Base-by-base conservation (phyloP, 1,284 basidiomycete genomes). In the Melampsora larici-populina region DNA sequence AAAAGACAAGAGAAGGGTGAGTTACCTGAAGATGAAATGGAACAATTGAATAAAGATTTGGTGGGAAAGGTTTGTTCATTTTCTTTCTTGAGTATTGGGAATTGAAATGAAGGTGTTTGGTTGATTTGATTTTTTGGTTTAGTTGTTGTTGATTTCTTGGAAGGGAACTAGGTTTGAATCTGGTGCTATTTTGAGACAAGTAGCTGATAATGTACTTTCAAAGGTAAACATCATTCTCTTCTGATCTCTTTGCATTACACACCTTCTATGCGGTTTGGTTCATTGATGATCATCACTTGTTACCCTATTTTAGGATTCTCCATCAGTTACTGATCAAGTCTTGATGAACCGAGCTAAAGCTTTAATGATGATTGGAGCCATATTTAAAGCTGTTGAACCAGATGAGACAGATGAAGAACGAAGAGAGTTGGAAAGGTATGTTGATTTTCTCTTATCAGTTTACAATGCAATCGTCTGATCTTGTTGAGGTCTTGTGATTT, bases 91-190 rank as follows among this genome's bases (percentile, higher is more conserved):
- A 15, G 9, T 40, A 36, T 63, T 40, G 60, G 33, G 13, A 6
- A 60, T 29, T 36, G 8, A 33, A 18, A n/a, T 4, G 15, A 11
- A 36, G 36, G 33, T 15, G 43, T 11, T 15, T 46, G 8, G 31
- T n/a, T 40, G 21, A 65, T 68, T 24, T 72, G 9, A 48, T 48
- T 43, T 33, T 40, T 36, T 2, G 29, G 26, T n/a, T 17, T 79
- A 92, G 90, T 93, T 96, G 83, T 88, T 97, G 85, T 88, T 97
- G 43, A 94, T 94, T 11, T 95, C 94, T 33, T 97, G 94, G 94
- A 89, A 93, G 79, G 94, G 94, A 18, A 94, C 94, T 1, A 89
- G 94, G 69, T 90, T 96, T 83, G 94, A 97, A 85, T 92, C 96
- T 36, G 79, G 81, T 55, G 80, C 78, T 9, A 80, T 83, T 2